Evolutionary conservation across 768 basidiomycete species (phyloP), one percentile per base, ranked within the genome.

Genomic region (Amanita phalloides): DNA sequence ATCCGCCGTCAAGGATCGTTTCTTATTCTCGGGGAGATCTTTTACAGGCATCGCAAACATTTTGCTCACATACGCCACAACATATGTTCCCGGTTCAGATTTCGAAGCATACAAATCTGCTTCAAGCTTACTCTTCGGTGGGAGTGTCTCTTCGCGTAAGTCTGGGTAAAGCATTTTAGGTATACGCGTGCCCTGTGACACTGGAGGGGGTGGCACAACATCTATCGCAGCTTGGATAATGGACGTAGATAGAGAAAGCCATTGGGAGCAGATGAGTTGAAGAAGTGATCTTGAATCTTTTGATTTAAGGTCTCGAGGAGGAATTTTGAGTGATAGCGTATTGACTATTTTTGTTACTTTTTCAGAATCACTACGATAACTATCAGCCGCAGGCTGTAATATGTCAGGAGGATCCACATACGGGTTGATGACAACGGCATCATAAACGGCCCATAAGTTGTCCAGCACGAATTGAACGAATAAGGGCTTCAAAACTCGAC

Each of bases 381-480:
- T 53, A 63, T 51, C 60, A 53, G 37, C 3, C 55, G 6, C 23
- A 51, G 21, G 35, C 17, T 35, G 36, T 41, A 41, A 42, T 8
- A 23, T 25, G 25, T 6, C 4, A 17, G 25, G 14, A 48, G 48
- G 53, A 23, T 38, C 45, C 11, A 81, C 95, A 62, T 61, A 98
- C 95, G 91, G 89, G 58, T 94, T 90, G 11, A 89, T 66, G 37
- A 89, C 68, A 11, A 93, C 84, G 13, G 87, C 90, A 60, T 96
- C 91, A 63, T 98, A 99, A 9, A 96, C 87, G 13, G 90, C 86
- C 94, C 95, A 99, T 23, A 99, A 76, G 64, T 98, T 98, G 49
- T 98, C 96, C 57, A 99, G 68, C 10, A 99, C 86, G 58, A 98
- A 95, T 68, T 97, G 94, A 10, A 97, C 96, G 61, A 98, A 98